Conservation (phyloP, 2,329 filamentous ascomycete genomes). For the Clonostachys rosea region DNA sequence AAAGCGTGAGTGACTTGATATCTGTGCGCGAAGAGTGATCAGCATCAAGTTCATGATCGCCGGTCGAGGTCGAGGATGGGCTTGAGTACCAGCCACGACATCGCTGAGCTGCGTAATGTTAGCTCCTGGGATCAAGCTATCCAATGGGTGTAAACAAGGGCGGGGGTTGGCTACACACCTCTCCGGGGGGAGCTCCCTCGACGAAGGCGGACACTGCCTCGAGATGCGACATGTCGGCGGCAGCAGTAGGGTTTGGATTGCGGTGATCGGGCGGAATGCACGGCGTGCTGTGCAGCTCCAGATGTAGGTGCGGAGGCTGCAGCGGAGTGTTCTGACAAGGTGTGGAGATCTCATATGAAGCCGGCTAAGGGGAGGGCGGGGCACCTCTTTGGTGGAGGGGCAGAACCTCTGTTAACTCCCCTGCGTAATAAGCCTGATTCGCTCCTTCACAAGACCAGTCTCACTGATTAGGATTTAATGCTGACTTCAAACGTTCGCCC, state of each 20-base stretch:
- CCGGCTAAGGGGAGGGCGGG: too few species aligned
- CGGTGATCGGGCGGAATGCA: too few species aligned
- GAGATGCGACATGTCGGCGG: constrained; percentile 25
- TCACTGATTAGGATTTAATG: too few species aligned
- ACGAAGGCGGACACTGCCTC: constrained; percentile 74
- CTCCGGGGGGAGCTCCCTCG: constrained; percentile 89
- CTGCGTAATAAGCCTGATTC: too few species aligned
- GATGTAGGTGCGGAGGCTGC: too few species aligned
- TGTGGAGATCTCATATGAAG: not conserved
- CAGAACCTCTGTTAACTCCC: too few species aligned
- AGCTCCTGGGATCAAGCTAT: constrained; percentile 7
- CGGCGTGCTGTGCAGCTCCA: too few species aligned
- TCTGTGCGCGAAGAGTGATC: constrained; percentile 48
- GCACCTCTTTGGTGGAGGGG: too few species aligned
- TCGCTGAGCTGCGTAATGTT: constrained; percentile 65
- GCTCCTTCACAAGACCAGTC: too few species aligned
- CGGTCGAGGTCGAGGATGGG: not conserved
- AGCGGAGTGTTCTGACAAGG: too few species aligned
- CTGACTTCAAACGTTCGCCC: too few species aligned
- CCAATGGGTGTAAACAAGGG: constrained; percentile 1
- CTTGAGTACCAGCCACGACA: constrained; percentile 71
- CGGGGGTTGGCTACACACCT: constrained; percentile 55
- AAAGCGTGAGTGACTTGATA: constrained; percentile 79
- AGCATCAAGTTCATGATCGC: not conserved
- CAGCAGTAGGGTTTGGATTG: too few species aligned